Percentiles rank a stretch among this genome's conserved stretches.
phyloP scores from a whole-genome alignment of 176 grass and related monocot genomes.

The Miscanthus lutarioriparius region DNA sequence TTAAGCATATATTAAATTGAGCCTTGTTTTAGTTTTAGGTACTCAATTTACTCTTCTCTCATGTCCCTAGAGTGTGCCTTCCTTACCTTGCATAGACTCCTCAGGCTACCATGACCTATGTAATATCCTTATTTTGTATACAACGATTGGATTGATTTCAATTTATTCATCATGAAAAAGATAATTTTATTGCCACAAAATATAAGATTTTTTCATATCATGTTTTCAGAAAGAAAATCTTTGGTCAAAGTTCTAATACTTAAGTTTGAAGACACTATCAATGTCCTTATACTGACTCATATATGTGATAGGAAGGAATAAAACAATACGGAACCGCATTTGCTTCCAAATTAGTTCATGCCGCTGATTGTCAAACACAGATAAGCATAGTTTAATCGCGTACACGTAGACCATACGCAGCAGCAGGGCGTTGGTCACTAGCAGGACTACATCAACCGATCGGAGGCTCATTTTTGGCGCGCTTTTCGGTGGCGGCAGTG shows the following conservation, averaged over 20 bases:
- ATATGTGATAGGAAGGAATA: not conserved
- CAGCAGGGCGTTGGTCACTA: not conserved
- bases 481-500: conserved; percentile 25
- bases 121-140: too few relatives aligned
- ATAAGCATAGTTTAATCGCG: not conserved
- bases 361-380: conserved; percentile 5
- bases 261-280: not conserved
- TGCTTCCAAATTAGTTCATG: not conserved
- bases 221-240: too few relatives aligned
- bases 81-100: too few relatives aligned
- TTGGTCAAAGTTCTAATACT: not conserved
- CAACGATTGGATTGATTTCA: too few relatives aligned
- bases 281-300: not conserved
- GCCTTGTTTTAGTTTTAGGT: too few relatives aligned
- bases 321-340: not conserved
- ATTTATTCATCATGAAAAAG: too few relatives aligned
- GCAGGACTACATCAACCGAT: not conserved
- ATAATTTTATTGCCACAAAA: too few relatives aligned
- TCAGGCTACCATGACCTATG: too few relatives aligned
- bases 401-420: conserved; percentile 15
- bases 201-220: not conserved
- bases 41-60: too few relatives aligned
- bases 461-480: not conserved
- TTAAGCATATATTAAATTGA: too few relatives aligned
- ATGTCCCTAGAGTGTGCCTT: too few relatives aligned